A percentile compares a stretch with the other conserved stretches of the same genome.
Conservation (phyloP, 2,329 filamentous ascomycete species). For the Venturia nashicola region DNA sequence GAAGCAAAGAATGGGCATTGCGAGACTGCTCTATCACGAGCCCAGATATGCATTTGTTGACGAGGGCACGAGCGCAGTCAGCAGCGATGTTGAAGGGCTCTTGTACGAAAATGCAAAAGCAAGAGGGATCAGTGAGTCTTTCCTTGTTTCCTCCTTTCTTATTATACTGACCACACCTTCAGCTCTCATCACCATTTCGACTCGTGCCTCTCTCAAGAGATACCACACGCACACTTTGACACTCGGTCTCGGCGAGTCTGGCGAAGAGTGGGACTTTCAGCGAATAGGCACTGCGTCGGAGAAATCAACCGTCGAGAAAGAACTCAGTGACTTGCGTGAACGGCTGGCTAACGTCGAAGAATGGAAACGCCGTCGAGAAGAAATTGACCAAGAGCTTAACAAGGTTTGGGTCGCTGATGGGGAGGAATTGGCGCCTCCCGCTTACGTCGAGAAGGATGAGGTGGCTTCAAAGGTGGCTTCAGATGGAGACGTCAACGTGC, state of each 20-base stretch:
- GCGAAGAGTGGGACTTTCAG: slow-evolving; percentile 86
- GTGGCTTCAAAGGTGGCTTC: neutral
- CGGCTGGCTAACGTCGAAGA: slow-evolving; percentile 68
- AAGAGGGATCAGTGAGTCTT: slow-evolving; percentile 71
- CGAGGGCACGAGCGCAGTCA: slow-evolving; percentile 89
- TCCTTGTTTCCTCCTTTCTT: neutral
- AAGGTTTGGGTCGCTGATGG: slow-evolving; percentile 45
- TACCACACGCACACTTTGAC: slow-evolving; percentile 89
- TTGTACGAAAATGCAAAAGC: slow-evolving; percentile 90
- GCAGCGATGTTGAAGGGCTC: slow-evolving; percentile 84
- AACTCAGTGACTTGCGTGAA: slow-evolving; percentile 73
- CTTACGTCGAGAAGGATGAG: slow-evolving; percentile 18
- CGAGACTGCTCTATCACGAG: slow-evolving; percentile 85
- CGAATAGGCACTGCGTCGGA: slow-evolving; percentile 87
- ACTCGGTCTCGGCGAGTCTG: slow-evolving; percentile 66
- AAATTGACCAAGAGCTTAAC: slow-evolving; percentile 72
- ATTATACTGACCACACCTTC: neutral
- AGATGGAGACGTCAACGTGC: neutral
- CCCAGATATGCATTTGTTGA: slow-evolving; percentile 90
- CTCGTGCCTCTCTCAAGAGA: slow-evolving; percentile 83
- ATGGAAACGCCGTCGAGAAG: slow-evolving; percentile 65
- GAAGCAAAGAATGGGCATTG: slow-evolving; percentile 91
- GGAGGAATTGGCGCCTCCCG: slow-evolving; percentile 25
- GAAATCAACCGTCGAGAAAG: slow-evolving; percentile 85
- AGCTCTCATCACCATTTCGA: slow-evolving; percentile 92